Evolutionary conservation across 345 rosid species (phyloP), one percentile per base, ranked within the genome.

Genomic region (Limnanthes douglasii): DNA sequence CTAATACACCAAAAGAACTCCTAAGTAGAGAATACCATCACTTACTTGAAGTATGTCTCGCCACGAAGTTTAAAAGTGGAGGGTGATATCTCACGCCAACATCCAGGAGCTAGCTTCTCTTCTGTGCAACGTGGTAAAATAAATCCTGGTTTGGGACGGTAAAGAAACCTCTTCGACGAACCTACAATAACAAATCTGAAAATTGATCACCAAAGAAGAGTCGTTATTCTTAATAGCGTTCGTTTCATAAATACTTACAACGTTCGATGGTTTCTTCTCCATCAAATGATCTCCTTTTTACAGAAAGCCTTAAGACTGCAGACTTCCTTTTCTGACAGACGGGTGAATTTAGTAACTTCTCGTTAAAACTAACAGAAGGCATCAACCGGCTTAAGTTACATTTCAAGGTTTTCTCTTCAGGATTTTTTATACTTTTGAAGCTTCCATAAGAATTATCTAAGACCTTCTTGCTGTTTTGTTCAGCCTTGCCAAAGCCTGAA

Each of bases 51-150:
- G 57, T 63, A 83, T 28, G 68, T 63, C 43, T 65, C 59, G 2
- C 80, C 59, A 1, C 92, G 75, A 11, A 83, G 72, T 34, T 75
- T 70, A 26, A 83, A 83, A 33, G 54, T 72, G 15, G 86, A 75
- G 18, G 95, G 75, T 24, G 73, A 68, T 41, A 83, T 56, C 55
- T 78, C 73, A 12, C 68, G 57, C 92, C 85, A 83, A 46, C 64
- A 53, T 38, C 78, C 75, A 25, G 51, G 31, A 23, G 43, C 53
- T 16, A 27, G 41, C 44, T 72, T 83, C 60, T 74, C 77, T 17
- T 43, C 57, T 8, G 46, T 37, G 31, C 56, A 26, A 21, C 64
- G 40, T 0, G 95, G 80, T 51, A 72, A 51, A 6, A 46, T 31
- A 20, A 32, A 50, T 43, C 95, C 92, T 27, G 75, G 80, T 57